A percentile compares a stretch with the other conserved stretches of the same genome.
Evolutionary conservation across 208 protist species (phyloP).

Genomic region (Wallacemonas rigidus): DNA sequence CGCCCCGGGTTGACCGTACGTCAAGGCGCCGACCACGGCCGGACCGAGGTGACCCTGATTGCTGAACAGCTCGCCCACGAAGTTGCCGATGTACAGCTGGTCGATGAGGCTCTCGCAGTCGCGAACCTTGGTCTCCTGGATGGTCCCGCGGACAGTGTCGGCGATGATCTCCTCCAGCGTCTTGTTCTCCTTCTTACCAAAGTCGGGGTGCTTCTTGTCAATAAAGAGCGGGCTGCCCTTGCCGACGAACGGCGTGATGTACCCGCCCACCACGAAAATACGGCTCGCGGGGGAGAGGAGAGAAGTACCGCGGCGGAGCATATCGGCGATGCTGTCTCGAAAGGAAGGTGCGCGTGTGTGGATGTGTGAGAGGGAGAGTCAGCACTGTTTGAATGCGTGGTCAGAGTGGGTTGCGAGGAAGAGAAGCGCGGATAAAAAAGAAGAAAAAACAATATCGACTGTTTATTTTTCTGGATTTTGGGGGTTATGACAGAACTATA

Average conservation of each 20-base stretch:
- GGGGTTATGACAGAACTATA: slow-evolving; percentile 4
- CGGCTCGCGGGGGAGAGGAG: slow-evolving; percentile 34
- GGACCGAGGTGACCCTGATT: slow-evolving; percentile 90
- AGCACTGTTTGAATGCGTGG: background rate
- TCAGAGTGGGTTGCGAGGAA: background rate
- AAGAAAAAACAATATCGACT: no score
- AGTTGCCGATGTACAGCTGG: slow-evolving; percentile 83
- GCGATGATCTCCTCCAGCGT: slow-evolving; percentile 78
- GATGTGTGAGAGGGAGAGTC: no score
- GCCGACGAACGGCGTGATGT: slow-evolving; percentile 88
- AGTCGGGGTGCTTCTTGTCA: slow-evolving; percentile 91
- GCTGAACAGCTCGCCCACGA: slow-evolving; percentile 86
- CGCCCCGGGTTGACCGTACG: slow-evolving; percentile 20
- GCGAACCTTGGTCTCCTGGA: slow-evolving; percentile 41
- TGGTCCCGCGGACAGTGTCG: slow-evolving; percentile 55
- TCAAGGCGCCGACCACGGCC: slow-evolving; percentile 62
- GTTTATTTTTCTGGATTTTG: no score
- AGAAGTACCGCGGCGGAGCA: slow-evolving; percentile 33
- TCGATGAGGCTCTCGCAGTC: slow-evolving; percentile 76
- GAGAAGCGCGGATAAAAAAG: background rate
- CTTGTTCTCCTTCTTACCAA: slow-evolving; percentile 88
- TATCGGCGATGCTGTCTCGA: slow-evolving; percentile 1
- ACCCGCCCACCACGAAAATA: slow-evolving; percentile 85
- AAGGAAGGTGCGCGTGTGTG: background rate
- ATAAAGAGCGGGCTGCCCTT: slow-evolving; percentile 92